Base-by-base conservation (phyloP, 345 rosid genomes). In the Moringa oleifera region DNA sequence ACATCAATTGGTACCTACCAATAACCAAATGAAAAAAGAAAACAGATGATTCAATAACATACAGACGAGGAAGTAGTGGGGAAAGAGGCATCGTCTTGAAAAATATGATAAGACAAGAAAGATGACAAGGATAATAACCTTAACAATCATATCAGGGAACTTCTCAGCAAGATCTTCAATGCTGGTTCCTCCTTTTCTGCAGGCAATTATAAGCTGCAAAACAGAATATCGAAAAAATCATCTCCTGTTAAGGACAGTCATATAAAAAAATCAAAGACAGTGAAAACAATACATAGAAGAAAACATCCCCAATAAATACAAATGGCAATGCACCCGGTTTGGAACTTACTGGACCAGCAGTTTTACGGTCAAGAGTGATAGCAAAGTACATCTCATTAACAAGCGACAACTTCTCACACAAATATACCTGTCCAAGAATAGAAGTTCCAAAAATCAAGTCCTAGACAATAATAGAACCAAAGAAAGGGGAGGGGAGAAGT, bases 81-180 rank as follows among this genome's bases (percentile, higher is more conserved):
- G 60, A 65, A 31, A 41, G 28, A 49, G 50, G 53, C 47, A 60
- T 23, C 58, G n/a, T 59, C 64, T 50, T 22, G 10, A 36, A 20
- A 25, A 23, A 51, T 63, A 58, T 24, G 28, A 31, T 58, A 72
- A 73, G 65, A 62, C 50, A 55, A 46, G 13, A 55, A 20, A 33
- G 25, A 18, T 37, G 24, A 62, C 20, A 53, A 57, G 41, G 33
- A 50, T 37, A 36, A 58, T 53, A 66, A 95, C 97, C 98, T 91
- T 89, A 53, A 88, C 82, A 64, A 95, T 91, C 96, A 95, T 87
- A 73, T 91, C 86, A 49, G 98, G 99, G 72, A 82, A 95, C 70
- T 95, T 95, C 77, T 91, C 98, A 17, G 98, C 98, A 58, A 95
- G 98, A 74, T 95, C 99, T 77, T 95, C 99, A 74, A 95, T 95